Base-by-base conservation (phyloP, 148 eudicot species). In the Beta vulgaris region DNA sequence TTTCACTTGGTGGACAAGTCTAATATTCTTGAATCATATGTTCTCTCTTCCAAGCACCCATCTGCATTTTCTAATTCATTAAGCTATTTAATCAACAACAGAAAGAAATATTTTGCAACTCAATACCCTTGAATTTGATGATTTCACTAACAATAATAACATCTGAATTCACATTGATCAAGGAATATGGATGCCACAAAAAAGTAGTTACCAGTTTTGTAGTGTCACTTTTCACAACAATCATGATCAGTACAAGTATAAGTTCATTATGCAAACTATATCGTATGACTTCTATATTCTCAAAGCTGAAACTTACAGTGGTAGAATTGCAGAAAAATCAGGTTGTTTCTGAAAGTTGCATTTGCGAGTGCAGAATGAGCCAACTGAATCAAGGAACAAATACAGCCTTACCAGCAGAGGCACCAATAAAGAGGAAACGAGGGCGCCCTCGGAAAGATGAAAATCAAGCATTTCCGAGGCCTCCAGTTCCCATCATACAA, bases 401-500 rank as follows among this genome's bases (percentile, higher is more conserved):
- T 51, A 54, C 7, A 31, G 66, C 31, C 25, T 58, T 70, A 67
- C 39, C 62, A 37, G 73, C 79, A 43, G 77, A 76, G 29, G 34
- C 72, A 12, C 84, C 82, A 25, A 49, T 71, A 23, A 88, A 85
- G 80, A 78, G 91, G 68, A 85, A 35, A 54, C 84, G 88, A 29
- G 91, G 91, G 44, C 83, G 91, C 6, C 91, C 91, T 60, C 80
- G 86, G 16, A 88, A 88, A 58, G 88, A 83, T 75, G 83, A 72
- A 16, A 79, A 21, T 55, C 81, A 31, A 73, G 6, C 74, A 36
- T 59, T 44, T 46, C n/a, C 65, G 25, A 61, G 57, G 48, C 65
- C 78, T 43, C 7, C 53, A 39, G 60, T 37, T 66, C 6, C 59
- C 13, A 40, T 35, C 48, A 32, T 46, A 63, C 82, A 28, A 68